Evolutionary conservation across 768 basidiomycete species (phyloP), one percentile per base, ranked within the genome.

Genomic region (Kockovaella imperatae): DNA sequence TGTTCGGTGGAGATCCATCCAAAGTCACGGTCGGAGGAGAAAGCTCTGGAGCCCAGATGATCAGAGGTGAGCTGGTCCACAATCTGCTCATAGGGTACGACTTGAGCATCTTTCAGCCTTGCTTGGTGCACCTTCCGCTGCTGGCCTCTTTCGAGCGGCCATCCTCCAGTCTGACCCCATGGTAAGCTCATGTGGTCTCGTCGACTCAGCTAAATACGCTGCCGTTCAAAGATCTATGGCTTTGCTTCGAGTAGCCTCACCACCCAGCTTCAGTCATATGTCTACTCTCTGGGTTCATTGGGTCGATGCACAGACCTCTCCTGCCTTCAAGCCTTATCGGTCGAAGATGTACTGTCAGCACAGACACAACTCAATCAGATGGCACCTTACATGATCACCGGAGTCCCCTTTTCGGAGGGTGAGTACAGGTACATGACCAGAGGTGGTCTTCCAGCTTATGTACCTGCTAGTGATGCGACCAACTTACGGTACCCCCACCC

Each of bases 111-210:
- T 3, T 11, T 3, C 35, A 72, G 80, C 85, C 1, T 74, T 91
- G 40, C 76, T 90, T 32, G 84, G 82, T 11, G 75, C 75, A 2
- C 84, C 87, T 2, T 79, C 81, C 2, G 87, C 82, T 0, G 76
- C 78, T 18, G 75, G 78, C 1, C 74, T 88, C 42, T 91, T 91
- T 75, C 74, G 77, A 49, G 83, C 78, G 43, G 85, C 82, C 0
- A 87, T 88, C 49, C 64, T 90, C 17, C 87, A 91, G 45, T 88
- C 86, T 0, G 89, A 90, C 61, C 84, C 88, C 2, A 85, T 90
- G 80, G 86, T 83, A 58, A 49, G 77, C 60, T 18, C 3, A 2
- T 43, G 8, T 14, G n/a, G 21, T 31, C 35, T 36, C 38, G 11
- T 10, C 15, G 8, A 18, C 38, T 28, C 5, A 24, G 8, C n/a